Evolutionary conservation across 305 asterid genomes (phyloP).

Genomic region (Fraxinus paxiana): DNA sequence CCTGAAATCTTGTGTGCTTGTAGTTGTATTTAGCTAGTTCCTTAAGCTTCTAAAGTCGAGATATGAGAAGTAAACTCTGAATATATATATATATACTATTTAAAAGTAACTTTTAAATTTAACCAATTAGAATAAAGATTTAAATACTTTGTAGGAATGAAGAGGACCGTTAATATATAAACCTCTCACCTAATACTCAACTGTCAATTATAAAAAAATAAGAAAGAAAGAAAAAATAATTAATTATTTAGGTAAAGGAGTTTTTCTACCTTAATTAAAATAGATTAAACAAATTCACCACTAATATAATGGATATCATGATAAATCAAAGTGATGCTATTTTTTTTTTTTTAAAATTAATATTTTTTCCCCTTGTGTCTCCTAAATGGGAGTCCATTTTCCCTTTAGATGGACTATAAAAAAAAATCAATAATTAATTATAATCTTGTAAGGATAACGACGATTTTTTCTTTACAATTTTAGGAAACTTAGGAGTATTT

Average conservation of each 20-base stretch:
- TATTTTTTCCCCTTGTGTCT: not conserved
- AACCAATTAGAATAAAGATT: not conserved
- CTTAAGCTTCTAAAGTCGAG: not conserved
- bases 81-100: not conserved
- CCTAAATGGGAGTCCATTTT: conserved; percentile 16
- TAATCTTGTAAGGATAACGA: not conserved
- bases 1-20: not conserved
- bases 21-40: not conserved
- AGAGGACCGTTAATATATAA: not conserved
- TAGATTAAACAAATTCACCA: conserved; percentile 1
- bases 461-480: not conserved
- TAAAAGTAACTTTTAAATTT: not conserved
- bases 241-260: not conserved
- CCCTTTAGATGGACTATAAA: not conserved
- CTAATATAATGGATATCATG: not conserved
- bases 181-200: conserved; percentile 5
- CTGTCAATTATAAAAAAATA: not conserved
- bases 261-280: not conserved
- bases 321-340: conserved; percentile 13
- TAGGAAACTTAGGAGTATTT: not conserved
- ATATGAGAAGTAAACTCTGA: not conserved
- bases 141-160: not conserved
- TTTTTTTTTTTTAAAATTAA: not conserved
- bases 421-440: not conserved
- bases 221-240: not conserved